These are phyloP conservation scores for Setaria viridis DNA, from an alignment of 202 grass and related monocot genomes.

Conservation along the genomic window DNA sequence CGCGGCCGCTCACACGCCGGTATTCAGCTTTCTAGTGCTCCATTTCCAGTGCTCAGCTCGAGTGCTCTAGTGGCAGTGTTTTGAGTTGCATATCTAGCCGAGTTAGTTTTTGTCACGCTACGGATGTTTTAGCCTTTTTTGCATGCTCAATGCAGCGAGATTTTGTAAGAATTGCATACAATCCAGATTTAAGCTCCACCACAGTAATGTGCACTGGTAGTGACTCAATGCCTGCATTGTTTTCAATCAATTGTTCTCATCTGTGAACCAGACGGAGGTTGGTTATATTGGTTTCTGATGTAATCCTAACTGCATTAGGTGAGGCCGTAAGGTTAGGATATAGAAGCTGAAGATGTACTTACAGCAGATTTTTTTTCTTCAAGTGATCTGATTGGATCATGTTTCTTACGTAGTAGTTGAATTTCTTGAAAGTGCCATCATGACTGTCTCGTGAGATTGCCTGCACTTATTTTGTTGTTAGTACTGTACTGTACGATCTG, in stretches of 20 bases:
- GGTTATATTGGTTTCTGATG: not conserved
- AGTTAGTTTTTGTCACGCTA: not conserved
- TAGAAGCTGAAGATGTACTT: slow-evolving; percentile 20
- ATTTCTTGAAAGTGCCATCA: not conserved
- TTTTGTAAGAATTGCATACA: not conserved
- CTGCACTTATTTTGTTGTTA: not conserved
- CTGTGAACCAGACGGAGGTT: not conserved
- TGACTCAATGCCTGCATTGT: not conserved
- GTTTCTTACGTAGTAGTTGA: not conserved
- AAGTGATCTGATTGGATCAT: not conserved
- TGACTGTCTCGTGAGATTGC: not conserved
- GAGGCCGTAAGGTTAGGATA: not conserved
- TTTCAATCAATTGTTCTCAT: slow-evolving; percentile 1
- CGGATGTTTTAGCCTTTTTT: not conserved
- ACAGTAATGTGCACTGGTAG: not conserved
- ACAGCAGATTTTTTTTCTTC: not conserved
- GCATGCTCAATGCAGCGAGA: not conserved
- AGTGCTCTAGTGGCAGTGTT: slow-evolving; percentile 28
- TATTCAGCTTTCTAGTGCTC: slow-evolving; percentile 25
- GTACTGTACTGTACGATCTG: not conserved
- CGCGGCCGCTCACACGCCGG: slow-evolving; percentile 63
- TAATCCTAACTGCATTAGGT: not conserved
- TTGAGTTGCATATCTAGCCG: not conserved
- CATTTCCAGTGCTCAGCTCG: slow-evolving; percentile 16
- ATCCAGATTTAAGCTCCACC: not conserved